Evolutionary conservation across 2,329 filamentous ascomycete species (phyloP).

Genomic region (Alternaria sp.): DNA sequence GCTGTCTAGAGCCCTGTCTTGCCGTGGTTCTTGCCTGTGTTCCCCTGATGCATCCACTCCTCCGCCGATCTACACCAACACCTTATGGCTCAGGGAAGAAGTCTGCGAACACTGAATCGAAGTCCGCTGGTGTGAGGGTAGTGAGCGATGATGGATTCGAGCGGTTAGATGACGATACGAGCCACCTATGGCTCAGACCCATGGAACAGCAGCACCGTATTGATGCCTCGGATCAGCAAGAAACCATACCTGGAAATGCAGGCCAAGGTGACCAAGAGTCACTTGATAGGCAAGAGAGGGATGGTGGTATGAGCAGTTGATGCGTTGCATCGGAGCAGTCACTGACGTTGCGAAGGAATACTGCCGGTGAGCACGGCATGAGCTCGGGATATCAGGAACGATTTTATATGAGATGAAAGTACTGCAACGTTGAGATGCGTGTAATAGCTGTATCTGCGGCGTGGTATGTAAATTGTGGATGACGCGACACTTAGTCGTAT

Average conservation of each 20-base stretch:
- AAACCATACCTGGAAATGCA: background rate
- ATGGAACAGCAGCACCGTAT: background rate
- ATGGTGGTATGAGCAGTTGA: background rate
- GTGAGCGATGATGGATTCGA: conserved; percentile 2
- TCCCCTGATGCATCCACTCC: conserved; percentile 4
- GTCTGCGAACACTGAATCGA: background rate
- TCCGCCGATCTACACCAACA: background rate
- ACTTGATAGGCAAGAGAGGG: background rate
- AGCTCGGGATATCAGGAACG: background rate
- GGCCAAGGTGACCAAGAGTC: conserved; percentile 3
- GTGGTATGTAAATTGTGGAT: background rate
- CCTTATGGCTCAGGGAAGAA: background rate
- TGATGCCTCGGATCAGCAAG: background rate
- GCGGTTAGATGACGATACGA: conserved; percentile 1
- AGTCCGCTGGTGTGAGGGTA: background rate
- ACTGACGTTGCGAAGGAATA: background rate
- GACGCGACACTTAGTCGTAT: background rate
- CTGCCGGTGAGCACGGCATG: background rate
- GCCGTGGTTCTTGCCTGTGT: conserved; percentile 1
- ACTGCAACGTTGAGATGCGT: background rate
- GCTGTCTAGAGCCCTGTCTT: conserved; percentile 4
- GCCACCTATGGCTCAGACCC: conserved; percentile 4
- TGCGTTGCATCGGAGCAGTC: background rate
- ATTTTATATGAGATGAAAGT: background rate
- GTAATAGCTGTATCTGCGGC: background rate